Evolutionary conservation across 106 monocot genomes (phyloP), one percentile per base, ranked within the genome.

Genomic region (Vanilla planifolia): DNA sequence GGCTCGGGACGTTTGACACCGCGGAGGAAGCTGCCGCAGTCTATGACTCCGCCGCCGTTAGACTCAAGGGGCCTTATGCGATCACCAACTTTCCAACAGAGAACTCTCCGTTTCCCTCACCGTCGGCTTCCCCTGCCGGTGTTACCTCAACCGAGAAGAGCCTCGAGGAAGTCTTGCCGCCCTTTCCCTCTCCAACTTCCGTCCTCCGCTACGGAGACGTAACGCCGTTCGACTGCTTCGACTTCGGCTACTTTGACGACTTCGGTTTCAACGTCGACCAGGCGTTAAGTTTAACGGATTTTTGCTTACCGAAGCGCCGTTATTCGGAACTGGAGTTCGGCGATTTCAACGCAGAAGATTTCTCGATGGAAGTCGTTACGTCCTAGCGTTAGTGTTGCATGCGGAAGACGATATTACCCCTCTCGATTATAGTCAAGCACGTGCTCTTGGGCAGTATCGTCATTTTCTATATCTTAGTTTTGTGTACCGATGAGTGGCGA

Each of bases 11-110:
- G 13, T 64, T 64, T 10, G 30, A 13, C 0, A 64, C 64, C 0
- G 50, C 64, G 29, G 64, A 64, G 64, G 64, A 64, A 47, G 64
- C 64, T 4, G 64, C 64, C 34, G 64, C 27, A 22, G 64, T 50
- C 9, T 64, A 50, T 21, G 64, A 64, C 35, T 1, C 22, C 27
- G 64, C 64, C 50, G 64, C 64, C 50, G 64, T 64, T 5, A 48
- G 50, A 48, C 20, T 64, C 30, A 64, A 29, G 48, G 64, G 64
- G 8, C 10, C 32, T 23, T 29, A 22, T 32, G 34, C 64, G 2
- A 14, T 35, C 20, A 64, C 64, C 8, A 64, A 64, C 20, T 64
- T 64, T 23, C 64, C 64, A 10, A 36, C 48, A 7, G 25, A 23
- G 26, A 43, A 41, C 4, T 8, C 30, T 6, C 10, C 4, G 64